phyloP scores from a whole-genome alignment of 1,284 basidiomycete species.

The Puccinia polysora region DNA sequence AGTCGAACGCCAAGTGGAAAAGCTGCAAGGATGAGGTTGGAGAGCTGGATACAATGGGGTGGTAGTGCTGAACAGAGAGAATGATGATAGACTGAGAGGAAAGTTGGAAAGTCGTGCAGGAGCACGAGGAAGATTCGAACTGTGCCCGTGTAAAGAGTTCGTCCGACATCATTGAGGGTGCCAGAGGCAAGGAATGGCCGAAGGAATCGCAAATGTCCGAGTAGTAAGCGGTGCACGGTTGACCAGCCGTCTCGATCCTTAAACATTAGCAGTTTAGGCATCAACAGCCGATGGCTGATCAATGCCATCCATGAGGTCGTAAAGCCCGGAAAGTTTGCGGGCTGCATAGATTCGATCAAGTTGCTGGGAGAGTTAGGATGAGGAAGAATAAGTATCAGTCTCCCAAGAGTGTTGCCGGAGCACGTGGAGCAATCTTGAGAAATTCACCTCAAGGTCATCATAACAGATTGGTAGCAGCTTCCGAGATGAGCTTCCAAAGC shows the following conservation, averaged over 20 bases:
- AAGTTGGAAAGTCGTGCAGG: constrained; percentile 97
- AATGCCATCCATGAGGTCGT: constrained; percentile 97
- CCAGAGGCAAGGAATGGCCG: constrained; percentile 79
- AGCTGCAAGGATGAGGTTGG: constrained; percentile 92
- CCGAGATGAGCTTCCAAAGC: constrained; percentile 73
- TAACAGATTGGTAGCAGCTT: constrained; percentile 77
- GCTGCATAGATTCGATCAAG: constrained; percentile 91
- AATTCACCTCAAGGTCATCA: constrained; percentile 64
- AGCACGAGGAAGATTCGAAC: constrained; percentile 86
- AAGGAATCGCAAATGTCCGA: constrained; percentile 90
- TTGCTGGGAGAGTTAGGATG: constrained; percentile 66
- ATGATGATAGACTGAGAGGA: constrained; percentile 94
- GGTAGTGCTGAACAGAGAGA: constrained; percentile 90
- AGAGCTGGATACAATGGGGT: constrained; percentile 88
- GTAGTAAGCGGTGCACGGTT: constrained; percentile 86
- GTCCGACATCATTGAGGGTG: constrained; percentile 72
- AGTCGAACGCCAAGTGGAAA: constrained; percentile 72
- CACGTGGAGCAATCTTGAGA: background rate
- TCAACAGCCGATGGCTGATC: constrained; percentile 91
- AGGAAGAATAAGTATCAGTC: background rate
- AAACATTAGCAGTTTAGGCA: constrained; percentile 84
- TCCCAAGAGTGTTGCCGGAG: too few species aligned
- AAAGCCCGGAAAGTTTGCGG: constrained; percentile 93
- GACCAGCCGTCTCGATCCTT: constrained; percentile 87
- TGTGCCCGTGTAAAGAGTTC: constrained; percentile 86